Evolutionary conservation across 306 rosid genomes (phyloP).

Genomic region (Sphenostylis stenocarpa): DNA sequence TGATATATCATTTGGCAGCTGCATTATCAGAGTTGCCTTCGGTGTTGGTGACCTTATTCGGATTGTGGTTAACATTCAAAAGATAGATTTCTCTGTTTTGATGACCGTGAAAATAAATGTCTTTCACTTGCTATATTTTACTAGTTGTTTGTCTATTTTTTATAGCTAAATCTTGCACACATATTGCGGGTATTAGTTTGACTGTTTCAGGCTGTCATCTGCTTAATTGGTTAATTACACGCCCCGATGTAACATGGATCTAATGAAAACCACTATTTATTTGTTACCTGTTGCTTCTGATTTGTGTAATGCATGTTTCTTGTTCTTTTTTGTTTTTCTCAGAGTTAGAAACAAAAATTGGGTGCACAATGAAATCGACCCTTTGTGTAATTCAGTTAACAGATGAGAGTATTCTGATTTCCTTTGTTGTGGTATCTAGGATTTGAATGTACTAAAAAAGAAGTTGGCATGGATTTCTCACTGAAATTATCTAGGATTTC

Average conservation of each 20-base stretch:
- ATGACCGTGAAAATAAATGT: slow-evolving; percentile 2
- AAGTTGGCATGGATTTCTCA: not conserved
- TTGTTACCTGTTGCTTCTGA: not conserved
- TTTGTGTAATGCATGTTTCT: not conserved
- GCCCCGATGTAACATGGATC: not conserved
- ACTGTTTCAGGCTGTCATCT: not conserved
- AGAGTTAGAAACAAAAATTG: not conserved
- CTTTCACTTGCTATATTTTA: not conserved
- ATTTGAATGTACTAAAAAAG: not conserved
- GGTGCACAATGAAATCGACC: no score
- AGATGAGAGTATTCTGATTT: not conserved
- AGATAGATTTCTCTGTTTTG: not conserved
- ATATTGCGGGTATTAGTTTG: not conserved
- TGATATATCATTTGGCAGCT: slow-evolving; percentile 13
- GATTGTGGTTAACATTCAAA: not conserved
- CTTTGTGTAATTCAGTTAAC: no score
- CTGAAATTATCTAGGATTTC: not conserved
- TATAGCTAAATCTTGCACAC: not conserved
- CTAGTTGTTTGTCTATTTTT: not conserved
- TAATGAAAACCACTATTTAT: not conserved
- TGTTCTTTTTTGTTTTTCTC: not conserved
- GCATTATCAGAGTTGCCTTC: slow-evolving; percentile 16
- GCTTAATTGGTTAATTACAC: slow-evolving; percentile 7
- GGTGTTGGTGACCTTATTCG: not conserved
- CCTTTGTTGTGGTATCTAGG: not conserved